Base-by-base conservation (phyloP, 208 protist genomes). In the Herpetomonas tarakana region DNA sequence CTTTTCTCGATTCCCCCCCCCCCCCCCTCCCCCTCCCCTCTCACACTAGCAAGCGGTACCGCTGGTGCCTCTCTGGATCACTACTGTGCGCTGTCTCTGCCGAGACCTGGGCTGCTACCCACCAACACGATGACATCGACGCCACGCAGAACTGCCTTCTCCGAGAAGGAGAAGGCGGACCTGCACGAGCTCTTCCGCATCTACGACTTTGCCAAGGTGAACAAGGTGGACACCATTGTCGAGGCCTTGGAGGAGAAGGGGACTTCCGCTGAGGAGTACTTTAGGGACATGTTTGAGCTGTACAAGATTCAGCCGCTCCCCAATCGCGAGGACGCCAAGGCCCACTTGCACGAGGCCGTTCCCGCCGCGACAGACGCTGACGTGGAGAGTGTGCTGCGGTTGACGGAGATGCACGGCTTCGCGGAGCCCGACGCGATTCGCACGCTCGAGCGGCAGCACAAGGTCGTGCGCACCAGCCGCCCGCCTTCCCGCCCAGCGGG, bases 111-210 rank as follows among this genome's bases (percentile, higher is more conserved):
- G n/a, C n/a, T n/a, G n/a, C n/a, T n/a, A n/a, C n/a, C n/a, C n/a
- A n/a, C n/a, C n/a, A n/a, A n/a, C n/a, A n/a, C n/a, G n/a, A n/a
- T n/a, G n/a, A n/a, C n/a, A n/a, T n/a, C n/a, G n/a, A n/a, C n/a
- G n/a, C n/a, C n/a, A n/a, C n/a, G n/a, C n/a, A n/a, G n/a, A n/a
- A n/a, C n/a, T n/a, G n/a, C n/a, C n/a, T n/a, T 75, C 47, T 68
- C 68, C 0, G 58, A 61, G 41, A 46, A 72, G 25, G 83, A 90
- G 21, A 55, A 47, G 58, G 49, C 65, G 16, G 83, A 90, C 29
- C 52, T 86, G 27, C 50, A 55, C 39, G 79, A 82, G 31, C 54
- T 90, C 46, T 77, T 77, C 31, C 79, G 83, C 54, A 59, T 83
- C 22, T 73, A 75, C 47, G 66, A 90, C 61, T 81, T 76, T 39